Evolutionary conservation across 176 grass and related monocot genomes (phyloP).

Genomic region (Alopecurus myosuroides): DNA sequence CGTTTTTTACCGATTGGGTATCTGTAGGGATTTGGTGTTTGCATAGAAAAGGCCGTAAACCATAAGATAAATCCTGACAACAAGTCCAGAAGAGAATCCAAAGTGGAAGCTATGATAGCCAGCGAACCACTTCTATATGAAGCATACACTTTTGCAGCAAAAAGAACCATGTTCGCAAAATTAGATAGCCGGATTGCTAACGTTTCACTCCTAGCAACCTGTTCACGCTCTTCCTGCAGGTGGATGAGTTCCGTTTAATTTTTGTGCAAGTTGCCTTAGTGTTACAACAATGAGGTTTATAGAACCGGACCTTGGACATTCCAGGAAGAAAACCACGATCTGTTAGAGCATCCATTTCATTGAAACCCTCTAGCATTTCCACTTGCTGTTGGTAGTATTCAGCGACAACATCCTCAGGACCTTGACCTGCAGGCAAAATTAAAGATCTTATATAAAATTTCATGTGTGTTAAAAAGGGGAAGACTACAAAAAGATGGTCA

Average conservation of each 20-base stretch:
- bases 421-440: constrained; percentile 32
- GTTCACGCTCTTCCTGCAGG: constrained; percentile 74
- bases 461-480: neutral
- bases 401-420: constrained; percentile 73
- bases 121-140: constrained; percentile 82
- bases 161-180: constrained; percentile 94
- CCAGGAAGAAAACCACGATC: constrained; percentile 95
- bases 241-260: neutral
- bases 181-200: constrained; percentile 82
- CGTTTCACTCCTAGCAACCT: constrained; percentile 76
- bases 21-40: constrained; percentile 94
- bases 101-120: constrained; percentile 87
- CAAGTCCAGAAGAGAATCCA: constrained; percentile 95
- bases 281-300: constrained; percentile 5
- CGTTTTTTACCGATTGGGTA: constrained; percentile 97
- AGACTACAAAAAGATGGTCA: neutral
- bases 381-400: constrained; percentile 96
- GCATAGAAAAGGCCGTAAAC: constrained; percentile 97
- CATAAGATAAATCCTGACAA: constrained; percentile 93
- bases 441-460: neutral
- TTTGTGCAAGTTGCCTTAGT: neutral
- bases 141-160: constrained; percentile 92
- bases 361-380: constrained; percentile 98
- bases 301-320: constrained; percentile 72
- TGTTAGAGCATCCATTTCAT: constrained; percentile 92